phyloP scores from a whole-genome alignment of 345 rosid species.

The Salix dunnii region DNA sequence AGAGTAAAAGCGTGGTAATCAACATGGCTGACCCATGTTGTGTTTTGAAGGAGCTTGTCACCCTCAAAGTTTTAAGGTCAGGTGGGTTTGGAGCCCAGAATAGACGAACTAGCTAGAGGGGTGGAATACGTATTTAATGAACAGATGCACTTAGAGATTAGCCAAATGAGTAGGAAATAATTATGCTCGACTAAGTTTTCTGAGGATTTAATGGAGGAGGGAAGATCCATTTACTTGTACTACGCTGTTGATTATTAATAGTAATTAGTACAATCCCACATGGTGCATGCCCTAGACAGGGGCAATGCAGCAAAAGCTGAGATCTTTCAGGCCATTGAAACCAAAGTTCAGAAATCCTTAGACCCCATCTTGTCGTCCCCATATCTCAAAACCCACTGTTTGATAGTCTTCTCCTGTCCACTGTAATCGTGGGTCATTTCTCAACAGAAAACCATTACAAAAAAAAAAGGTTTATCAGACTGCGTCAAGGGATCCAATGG shows the following conservation, averaged over 20 bases:
- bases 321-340: background rate
- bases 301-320: background rate
- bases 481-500: conserved; percentile 16
- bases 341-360: conserved; percentile 1
- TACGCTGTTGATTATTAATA: background rate
- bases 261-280: conserved; percentile 11
- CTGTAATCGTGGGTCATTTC: background rate
- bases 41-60: no score
- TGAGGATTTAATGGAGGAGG: background rate
- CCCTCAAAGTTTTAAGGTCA: background rate
- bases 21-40: no score
- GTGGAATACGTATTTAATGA: conserved; percentile 7
- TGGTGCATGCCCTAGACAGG: conserved; percentile 5
- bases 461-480: background rate
- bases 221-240: background rate
- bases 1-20: no score
- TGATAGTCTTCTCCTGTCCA: background rate
- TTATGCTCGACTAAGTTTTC: background rate
- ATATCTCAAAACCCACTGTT: conserved; percentile 5
- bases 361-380: conserved; percentile 14
- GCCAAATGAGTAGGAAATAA: conserved; percentile 20
- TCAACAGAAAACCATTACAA: background rate
- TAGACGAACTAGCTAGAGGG: background rate
- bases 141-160: background rate
- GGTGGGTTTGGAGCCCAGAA: background rate